These are phyloP conservation scores for Zangia roseola DNA, from an alignment of 768 basidiomycete species.

Conservation along the genomic window DNA sequence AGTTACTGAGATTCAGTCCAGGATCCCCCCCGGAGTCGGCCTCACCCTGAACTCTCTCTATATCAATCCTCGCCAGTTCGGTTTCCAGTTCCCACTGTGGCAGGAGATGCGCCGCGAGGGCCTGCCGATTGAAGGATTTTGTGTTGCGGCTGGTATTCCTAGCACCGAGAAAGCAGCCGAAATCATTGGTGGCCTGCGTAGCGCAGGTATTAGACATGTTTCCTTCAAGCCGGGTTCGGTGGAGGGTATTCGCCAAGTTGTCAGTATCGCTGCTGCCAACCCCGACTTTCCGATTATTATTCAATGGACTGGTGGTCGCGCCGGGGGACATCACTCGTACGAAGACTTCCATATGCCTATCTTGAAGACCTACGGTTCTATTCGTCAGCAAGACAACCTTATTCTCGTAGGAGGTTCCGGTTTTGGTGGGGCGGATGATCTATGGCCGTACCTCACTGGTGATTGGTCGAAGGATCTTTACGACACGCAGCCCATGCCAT, in stretches of 20 bases:
- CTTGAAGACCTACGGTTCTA: slow-evolving; percentile 83
- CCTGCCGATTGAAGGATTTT: slow-evolving; percentile 96
- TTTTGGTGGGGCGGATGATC: slow-evolving; percentile 91
- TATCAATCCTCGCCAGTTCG: slow-evolving; percentile 97
- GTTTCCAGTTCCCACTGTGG: slow-evolving; percentile 97
- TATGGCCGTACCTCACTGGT: slow-evolving; percentile 96
- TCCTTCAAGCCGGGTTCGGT: slow-evolving; percentile 98
- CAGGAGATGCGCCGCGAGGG: slow-evolving; percentile 96
- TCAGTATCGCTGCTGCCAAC: slow-evolving; percentile 92
- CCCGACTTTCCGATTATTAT: slow-evolving; percentile 96
- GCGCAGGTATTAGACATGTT: slow-evolving; percentile 91
- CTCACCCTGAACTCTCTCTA: slow-evolving; percentile 94
- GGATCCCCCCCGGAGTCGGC: slow-evolving; percentile 85
- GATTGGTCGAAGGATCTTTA: slow-evolving; percentile 88
- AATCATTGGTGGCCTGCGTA: slow-evolving; percentile 82
- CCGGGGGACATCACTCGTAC: slow-evolving; percentile 97
- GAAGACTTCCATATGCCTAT: slow-evolving; percentile 99
- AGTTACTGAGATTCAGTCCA: slow-evolving; percentile 86
- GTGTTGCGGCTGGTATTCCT: slow-evolving; percentile 96
- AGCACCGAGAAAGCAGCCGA: slow-evolving; percentile 96
- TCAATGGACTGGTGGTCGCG: slow-evolving; percentile 99
- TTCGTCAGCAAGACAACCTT: slow-evolving; percentile 88
- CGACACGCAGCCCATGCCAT: slow-evolving; percentile 92
- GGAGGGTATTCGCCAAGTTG: slow-evolving; percentile 95
- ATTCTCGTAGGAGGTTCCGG: slow-evolving; percentile 91